These are phyloP conservation scores for Dactylellina drechsleri DNA, from an alignment of 2,329 filamentous ascomycete genomes.

Conservation along the genomic window DNA sequence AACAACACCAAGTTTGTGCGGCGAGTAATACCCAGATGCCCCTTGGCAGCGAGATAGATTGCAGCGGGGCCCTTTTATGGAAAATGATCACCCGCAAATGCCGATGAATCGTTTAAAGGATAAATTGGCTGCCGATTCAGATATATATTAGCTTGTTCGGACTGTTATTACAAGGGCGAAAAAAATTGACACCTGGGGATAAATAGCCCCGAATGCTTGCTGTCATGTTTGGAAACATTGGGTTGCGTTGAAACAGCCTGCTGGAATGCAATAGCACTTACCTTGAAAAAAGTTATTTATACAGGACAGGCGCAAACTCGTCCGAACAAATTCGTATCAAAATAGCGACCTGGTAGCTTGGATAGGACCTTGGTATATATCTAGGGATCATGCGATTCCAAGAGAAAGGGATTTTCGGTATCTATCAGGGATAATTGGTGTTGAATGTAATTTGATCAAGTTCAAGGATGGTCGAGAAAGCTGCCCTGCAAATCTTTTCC, in stretches of 20 bases:
- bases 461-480: conserved; percentile 41
- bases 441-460: conserved; percentile 11
- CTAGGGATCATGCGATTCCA: conserved; percentile 13
- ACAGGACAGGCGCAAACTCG: conserved; percentile 35
- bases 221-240: conserved; percentile 17
- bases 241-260: conserved; percentile 31
- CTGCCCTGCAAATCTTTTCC: conserved; percentile 31
- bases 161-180: conserved; percentile 2
- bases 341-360: background rate
- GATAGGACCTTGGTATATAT: background rate
- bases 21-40: conserved; percentile 32
- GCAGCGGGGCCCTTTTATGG: conserved; percentile 41
- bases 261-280: conserved; percentile 3
- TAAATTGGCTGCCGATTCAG: conserved; percentile 46
- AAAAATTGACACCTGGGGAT: conserved; percentile 32
- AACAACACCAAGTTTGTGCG: conserved; percentile 49
- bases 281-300: conserved; percentile 9
- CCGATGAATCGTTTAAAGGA: conserved; percentile 47
- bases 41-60: conserved; percentile 47
- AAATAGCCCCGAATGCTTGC: conserved; percentile 43
- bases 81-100: conserved; percentile 54
- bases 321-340: conserved; percentile 19
- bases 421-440: conserved; percentile 21
- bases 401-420: conserved; percentile 27
- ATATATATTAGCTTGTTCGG: conserved; percentile 44